phyloP scores from a whole-genome alignment of 2,329 filamentous ascomycete species.

The Fusarium sp. region DNA sequence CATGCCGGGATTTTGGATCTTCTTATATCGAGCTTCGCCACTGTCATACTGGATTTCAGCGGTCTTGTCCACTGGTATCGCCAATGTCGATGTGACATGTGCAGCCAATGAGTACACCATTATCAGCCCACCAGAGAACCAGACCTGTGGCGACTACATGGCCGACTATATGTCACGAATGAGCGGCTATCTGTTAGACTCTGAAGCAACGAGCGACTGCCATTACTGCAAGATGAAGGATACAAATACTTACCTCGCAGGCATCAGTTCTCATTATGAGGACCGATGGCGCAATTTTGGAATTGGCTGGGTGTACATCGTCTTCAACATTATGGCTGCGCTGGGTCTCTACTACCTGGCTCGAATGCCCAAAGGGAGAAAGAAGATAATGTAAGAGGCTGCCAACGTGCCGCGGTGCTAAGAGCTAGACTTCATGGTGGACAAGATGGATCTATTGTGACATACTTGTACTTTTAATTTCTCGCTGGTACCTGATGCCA shows the following conservation, averaged over 20 bases:
- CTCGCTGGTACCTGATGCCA: too few species aligned
- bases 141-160: conserved; percentile 75
- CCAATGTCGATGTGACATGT: conserved; percentile 76
- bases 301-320: conserved; percentile 70
- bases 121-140: conserved; percentile 72
- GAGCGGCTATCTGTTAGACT: conserved; percentile 71
- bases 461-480: too few species aligned
- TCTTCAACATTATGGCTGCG: conserved; percentile 70
- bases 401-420: too few species aligned
- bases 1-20: conserved; percentile 66
- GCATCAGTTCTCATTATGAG: conserved; percentile 66
- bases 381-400: neutral
- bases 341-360: conserved; percentile 69
- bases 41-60: conserved; percentile 85
- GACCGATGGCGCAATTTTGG: conserved; percentile 80
- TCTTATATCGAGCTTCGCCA: conserved; percentile 78
- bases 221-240: conserved; percentile 66
- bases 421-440: too few species aligned
- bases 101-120: conserved; percentile 76
- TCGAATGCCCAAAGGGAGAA: conserved; percentile 58
- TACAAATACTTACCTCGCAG: conserved; percentile 67
- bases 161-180: conserved; percentile 60
- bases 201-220: conserved; percentile 64
- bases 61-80: conserved; percentile 79
- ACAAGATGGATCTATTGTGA: too few species aligned